Base-by-base conservation (phyloP, 768 basidiomycete genomes). In the Chalciporus piperatus region DNA sequence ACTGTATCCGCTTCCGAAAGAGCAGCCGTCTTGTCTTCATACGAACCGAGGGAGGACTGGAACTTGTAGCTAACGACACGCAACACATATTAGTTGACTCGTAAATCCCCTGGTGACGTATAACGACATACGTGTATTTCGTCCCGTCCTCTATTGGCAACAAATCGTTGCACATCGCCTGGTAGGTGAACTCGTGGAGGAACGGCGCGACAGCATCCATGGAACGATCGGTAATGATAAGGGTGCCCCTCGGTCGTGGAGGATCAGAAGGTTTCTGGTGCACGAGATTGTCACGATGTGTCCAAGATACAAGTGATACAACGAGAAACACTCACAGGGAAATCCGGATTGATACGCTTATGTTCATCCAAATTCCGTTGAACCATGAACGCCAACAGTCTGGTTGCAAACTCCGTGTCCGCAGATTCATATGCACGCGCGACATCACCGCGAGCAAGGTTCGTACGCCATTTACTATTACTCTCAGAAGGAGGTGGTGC, bases 101-200 rank as follows among this genome's bases (percentile, higher is more conserved):
- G 19, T 37, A 13, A 25, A 54, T 16, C 25, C 45, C 45, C 11
- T 54, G 64, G 44, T 8, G 7, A 32, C 5, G 22, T 68, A 50
- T 20, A n/a, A 51, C 6, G 16, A 76, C 92, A 50, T 58, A 96
- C 93, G 81, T 84, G 70, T 98, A 98, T 70, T 80, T 86, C 9
- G 76, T 78, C 22, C 95, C 96, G 54, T 92, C 84, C 50, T 92
- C 81, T 46, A 99, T 90, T 16, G 86, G 87, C 6, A 99, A 77
- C 17, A 99, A 70, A 68, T 99, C 97, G 60, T 94, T 93, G 44
- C 88, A 89, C 97, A 99, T 99, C 0, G 97, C 96, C 70, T 98
- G 97, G 69, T 98, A 99, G 19, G 96, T 98, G 65, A 99, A 99
- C 64, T 98, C 97, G 66, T 99, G 97, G 32, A 97, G 66, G 54